These are phyloP conservation scores for Xylaria nigripes DNA, from an alignment of 495 filamentous ascomycete species.

Conservation along the genomic window DNA sequence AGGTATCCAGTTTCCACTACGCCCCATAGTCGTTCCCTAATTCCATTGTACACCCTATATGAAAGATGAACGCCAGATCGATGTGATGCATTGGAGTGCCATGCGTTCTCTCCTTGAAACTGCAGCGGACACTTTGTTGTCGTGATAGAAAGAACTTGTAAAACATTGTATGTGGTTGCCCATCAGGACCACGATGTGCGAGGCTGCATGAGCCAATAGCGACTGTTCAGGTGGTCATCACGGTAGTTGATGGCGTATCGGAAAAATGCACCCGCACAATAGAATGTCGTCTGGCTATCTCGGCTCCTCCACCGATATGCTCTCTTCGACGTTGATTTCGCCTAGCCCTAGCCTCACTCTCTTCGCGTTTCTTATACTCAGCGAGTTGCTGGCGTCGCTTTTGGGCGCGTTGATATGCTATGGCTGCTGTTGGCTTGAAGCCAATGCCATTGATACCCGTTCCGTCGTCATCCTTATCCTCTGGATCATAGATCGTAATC, in stretches of 20 bases:
- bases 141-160: background rate
- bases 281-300: constrained; percentile 20
- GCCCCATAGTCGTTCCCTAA: background rate
- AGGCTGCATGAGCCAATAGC: background rate
- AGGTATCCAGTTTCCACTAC: background rate
- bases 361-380: constrained; percentile 76
- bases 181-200: background rate
- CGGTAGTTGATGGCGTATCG: constrained; percentile 21
- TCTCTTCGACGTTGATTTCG: constrained; percentile 57
- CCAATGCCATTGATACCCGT: constrained; percentile 85
- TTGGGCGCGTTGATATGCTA: constrained; percentile 67
- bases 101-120: background rate
- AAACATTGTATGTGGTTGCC: background rate
- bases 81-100: background rate
- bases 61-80: background rate
- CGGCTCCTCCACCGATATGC: constrained; percentile 12
- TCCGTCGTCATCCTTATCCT: constrained; percentile 67
- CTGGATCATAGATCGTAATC: constrained; percentile 72
- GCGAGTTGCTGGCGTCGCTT: constrained; percentile 72
- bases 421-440: constrained; percentile 77
- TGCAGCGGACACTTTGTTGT: background rate
- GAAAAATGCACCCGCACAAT: constrained; percentile 22
- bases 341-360: constrained; percentile 70
- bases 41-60: background rate
- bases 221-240: constrained; percentile 18